These are phyloP conservation scores for Zymoseptoria crescenta DNA, from an alignment of 2,329 filamentous ascomycete genomes.

Conservation along the genomic window DNA sequence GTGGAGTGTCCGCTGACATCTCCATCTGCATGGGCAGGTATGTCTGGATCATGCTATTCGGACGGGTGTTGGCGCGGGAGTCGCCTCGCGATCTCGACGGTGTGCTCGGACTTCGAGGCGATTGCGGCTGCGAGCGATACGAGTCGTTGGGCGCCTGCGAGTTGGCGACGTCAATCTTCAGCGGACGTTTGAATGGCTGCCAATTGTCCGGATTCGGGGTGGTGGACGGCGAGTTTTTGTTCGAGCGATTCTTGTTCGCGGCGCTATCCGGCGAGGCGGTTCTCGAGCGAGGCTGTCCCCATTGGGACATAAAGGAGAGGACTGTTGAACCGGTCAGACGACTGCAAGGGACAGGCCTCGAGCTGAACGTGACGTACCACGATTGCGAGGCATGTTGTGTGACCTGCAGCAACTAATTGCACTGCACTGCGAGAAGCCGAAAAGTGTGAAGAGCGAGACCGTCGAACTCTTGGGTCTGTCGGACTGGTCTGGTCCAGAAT, in stretches of 20 bases:
- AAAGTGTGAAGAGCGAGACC: not conserved
- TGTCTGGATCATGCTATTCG: conserved; percentile 76
- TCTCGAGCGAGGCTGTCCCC: conserved; percentile 45
- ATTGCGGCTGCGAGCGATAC: conserved; percentile 17
- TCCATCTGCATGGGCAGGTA: conserved; percentile 84
- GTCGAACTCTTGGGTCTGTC: not conserved
- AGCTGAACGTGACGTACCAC: conserved; percentile 22
- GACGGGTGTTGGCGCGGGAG: conserved; percentile 53
- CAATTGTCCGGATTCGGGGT: conserved; percentile 11
- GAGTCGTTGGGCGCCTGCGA: conserved; percentile 4
- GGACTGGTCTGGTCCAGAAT: not conserved
- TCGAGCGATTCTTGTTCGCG: conserved; percentile 8
- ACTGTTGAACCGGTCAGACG: conserved; percentile 45
- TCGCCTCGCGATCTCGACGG: conserved; percentile 39
- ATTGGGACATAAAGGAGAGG: conserved; percentile 79
- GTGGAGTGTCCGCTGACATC: conserved; percentile 73
- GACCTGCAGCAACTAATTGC: conserved; percentile 2
- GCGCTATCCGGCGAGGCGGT: conserved; percentile 6
- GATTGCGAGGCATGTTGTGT: conserved; percentile 30
- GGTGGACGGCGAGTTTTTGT: conserved; percentile 9
- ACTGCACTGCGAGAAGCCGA: not conserved
- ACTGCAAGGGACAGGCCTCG: conserved; percentile 1
- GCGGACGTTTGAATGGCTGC: conserved; percentile 11
- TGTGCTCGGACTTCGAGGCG: conserved; percentile 30
- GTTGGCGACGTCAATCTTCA: conserved; percentile 21